Evolutionary conservation across 2,329 filamentous ascomycete genomes (phyloP), one percentile per base, ranked within the genome.

Genomic region (Penicillium glabrum): DNA sequence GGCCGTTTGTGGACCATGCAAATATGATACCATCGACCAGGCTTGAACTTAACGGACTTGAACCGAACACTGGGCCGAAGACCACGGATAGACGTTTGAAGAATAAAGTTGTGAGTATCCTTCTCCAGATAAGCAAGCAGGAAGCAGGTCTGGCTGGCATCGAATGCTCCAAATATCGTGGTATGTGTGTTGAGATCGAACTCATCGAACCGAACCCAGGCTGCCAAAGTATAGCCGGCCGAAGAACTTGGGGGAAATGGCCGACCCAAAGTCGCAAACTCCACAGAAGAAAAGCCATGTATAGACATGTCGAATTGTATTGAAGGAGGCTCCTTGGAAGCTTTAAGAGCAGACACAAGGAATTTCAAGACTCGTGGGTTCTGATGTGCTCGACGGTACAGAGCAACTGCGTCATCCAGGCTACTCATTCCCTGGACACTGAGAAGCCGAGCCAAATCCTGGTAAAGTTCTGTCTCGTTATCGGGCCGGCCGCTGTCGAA

Each of bases 151-250:
- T 98, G 93, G 5, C 86, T 91, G 3, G 88, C 82, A 75, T 99
- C 95, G 73, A 96, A 98, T 9, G 95, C 91, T 26, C 95, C 95
- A 72, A 99, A 99, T 14, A 99, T 83, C 0, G 95, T 99, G 0
- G 95, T 99, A 72, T 99, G 95, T 16, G 89, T 87, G 46, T 85
- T 84, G 5, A 85, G 79, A 72, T 99, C 96, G 72, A 95, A 98
- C 41, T 86, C 81, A 72, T 98, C 93, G 58, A 99, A 85, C 21
- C 89, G 86, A 49, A 96, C 84, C 95, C 95, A 99, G 0, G 91
- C 85, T 46, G 90, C 85, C 59, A 99, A 89, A 1, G 92, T 96
- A 76, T 98, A 99, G 21, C 95, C 96, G 31, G 78, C 74, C n/a
- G 87, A 85, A 19, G 87, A 86, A 53, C 85, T 82, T 1, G 95